These are phyloP conservation scores for Lecanicillium sp. DNA, from an alignment of 2,329 filamentous ascomycete species.

Conservation along the genomic window DNA sequence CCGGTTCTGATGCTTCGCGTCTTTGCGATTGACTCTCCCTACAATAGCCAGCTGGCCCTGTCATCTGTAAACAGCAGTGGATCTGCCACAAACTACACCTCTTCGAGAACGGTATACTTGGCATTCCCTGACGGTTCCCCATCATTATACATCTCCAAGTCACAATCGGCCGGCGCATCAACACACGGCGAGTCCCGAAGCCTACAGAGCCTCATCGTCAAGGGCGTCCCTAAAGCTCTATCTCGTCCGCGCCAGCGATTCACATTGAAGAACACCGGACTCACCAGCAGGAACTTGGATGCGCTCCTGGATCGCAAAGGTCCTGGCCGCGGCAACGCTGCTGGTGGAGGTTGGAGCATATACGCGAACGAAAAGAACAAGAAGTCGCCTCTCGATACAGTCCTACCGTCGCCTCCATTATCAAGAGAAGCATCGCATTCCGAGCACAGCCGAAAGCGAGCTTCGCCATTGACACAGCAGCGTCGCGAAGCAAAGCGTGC, in stretches of 20 bases:
- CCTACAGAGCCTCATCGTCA: conserved; percentile 64
- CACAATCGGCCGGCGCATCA: conserved; percentile 37
- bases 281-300: conserved; percentile 65
- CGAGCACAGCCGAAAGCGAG: conserved; percentile 26
- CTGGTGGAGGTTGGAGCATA: conserved; percentile 72
- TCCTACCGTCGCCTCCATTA: conserved; percentile 42
- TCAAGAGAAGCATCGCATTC: conserved; percentile 27
- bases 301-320: conserved; percentile 66
- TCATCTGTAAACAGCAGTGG: conserved; percentile 26
- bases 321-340: conserved; percentile 61
- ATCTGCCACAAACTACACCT: conserved; percentile 46
- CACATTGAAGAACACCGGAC: conserved; percentile 58
- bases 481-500: conserved; percentile 48
- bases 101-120: conserved; percentile 67
- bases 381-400: conserved; percentile 49
- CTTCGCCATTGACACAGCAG: conserved; percentile 20
- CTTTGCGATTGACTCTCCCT: conserved; percentile 74
- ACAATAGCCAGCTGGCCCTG: conserved; percentile 55
- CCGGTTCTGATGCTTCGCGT: conserved; percentile 71
- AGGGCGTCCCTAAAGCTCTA: conserved; percentile 76
- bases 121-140: conserved; percentile 78
- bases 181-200: conserved; percentile 51
- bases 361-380: conserved; percentile 60
- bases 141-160: conserved; percentile 61
- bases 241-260: conserved; percentile 70